Percentiles rank a stretch among this genome's conserved stretches.
Conservation (phyloP, 345 rosid genomes). For the Eucalyptus sp. region DNA sequence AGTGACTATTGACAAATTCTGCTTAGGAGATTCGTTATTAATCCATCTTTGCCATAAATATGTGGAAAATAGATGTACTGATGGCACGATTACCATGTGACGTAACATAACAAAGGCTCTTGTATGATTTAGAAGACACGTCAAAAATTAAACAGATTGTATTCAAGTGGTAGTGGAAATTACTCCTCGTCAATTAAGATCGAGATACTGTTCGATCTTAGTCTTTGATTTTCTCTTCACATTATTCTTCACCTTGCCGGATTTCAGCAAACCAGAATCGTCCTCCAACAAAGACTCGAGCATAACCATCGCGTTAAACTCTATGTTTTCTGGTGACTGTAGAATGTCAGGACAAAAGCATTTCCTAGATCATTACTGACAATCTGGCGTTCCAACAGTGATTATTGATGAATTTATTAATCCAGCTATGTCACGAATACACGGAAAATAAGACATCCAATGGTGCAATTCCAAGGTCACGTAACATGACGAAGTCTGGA, state of each 20-base stretch:
- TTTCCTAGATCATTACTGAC: accelerated
- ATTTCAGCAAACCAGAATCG: too few relatives aligned
- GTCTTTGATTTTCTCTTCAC: too few relatives aligned
- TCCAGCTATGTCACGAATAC: not conserved
- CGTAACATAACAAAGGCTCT: not conserved
- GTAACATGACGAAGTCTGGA: not conserved
- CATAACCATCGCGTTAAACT: not conserved
- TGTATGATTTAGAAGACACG: not conserved
- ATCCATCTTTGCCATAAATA: not conserved
- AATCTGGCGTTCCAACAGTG: too few relatives aligned
- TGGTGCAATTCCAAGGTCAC: not conserved
- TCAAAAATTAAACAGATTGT: not conserved
- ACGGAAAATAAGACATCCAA: too few relatives aligned
- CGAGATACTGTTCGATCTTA: too few relatives aligned
- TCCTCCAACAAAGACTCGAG: too few relatives aligned
- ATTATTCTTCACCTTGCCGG: too few relatives aligned
- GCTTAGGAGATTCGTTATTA: too few relatives aligned
- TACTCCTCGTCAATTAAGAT: not conserved
- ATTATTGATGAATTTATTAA: too few relatives aligned
- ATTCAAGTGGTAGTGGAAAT: not conserved
- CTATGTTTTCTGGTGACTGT: not conserved
- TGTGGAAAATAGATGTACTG: accelerated
- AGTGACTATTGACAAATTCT: too few relatives aligned
- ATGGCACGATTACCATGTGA: not conserved
- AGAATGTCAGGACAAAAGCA: too few relatives aligned